Base-by-base conservation (phyloP, 106 monocot species). In the Xerophyta viscosa region DNA sequence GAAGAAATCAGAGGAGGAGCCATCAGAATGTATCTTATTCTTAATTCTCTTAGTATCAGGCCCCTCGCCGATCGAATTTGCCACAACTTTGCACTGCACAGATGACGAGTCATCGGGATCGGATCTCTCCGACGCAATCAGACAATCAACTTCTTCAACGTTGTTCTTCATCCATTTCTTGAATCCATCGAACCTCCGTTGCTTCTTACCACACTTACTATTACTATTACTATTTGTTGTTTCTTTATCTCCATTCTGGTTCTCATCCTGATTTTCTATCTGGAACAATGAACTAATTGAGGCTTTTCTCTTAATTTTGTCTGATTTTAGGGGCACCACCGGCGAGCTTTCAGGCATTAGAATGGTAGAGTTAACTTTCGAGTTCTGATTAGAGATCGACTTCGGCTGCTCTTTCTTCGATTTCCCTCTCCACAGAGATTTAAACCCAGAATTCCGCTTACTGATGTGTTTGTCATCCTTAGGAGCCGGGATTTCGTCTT, bases 91-190 rank as follows among this genome's bases (percentile, higher is more conserved):
- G 27, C 64, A 73, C 3, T 30, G 49, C n/a, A 51, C 17, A 4
- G 51, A 25, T 3, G 56, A 39, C 1, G 46, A 24, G 12, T 24
- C 26, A 48, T 22, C 33, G 20, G 54, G 63, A 24, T 70, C 64
- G 6, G 70, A 61, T 46, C 76, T 54, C 52, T 31, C 66, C 21
- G 39, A 5, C 48, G 47, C 27, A 73, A 54, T 50, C 71, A 71
- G 48, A 63, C 55, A 25, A 64, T 30, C 0, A 48, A 51, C 33
- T 33, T 33, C 7, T 18, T 71, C 77, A 0, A n/a, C 13, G 22
- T 20, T 28, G 0, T 48, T 49, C 37, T 58, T 83, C 75, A 61
- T 93, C 87, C 92, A 93, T 71, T 73, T 83, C 75, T 49, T 87
- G 19, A 93, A 26, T 17, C 74, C 87, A 27, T 92, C 83, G 15